Evolutionary conservation across 2,329 filamentous ascomycete species (phyloP).

Genomic region (Thermothelomyces thermophilus): DNA sequence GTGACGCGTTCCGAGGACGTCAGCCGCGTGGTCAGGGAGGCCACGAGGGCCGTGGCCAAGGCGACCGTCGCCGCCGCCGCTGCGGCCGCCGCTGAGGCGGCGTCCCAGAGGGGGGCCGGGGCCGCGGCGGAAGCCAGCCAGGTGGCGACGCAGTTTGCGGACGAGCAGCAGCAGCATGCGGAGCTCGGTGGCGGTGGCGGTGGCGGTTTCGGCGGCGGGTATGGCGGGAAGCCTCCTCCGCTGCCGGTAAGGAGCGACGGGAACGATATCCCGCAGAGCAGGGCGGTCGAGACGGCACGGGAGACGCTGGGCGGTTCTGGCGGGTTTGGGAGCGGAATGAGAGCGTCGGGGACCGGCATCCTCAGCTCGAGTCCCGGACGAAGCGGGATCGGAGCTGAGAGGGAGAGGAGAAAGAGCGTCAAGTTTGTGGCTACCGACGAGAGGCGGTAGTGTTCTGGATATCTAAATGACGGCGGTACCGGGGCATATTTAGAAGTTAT

Average conservation of each 20-base stretch:
- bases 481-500: no score
- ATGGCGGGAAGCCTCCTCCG: not conserved
- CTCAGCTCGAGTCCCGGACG: constrained; percentile 46
- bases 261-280: constrained; percentile 51
- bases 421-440: constrained; percentile 49
- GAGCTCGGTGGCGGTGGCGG: not conserved
- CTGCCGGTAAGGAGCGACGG: constrained; percentile 39
- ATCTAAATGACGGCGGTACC: no score
- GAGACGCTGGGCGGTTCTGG: constrained; percentile 36
- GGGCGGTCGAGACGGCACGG: constrained; percentile 53
- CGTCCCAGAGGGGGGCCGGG: not conserved
- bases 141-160: not conserved
- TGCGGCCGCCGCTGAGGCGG: constrained; percentile 5
- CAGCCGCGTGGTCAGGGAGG: constrained; percentile 40
- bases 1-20: constrained; percentile 46
- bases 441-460: constrained; percentile 27
- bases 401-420: constrained; percentile 57
- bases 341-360: constrained; percentile 30
- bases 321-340: constrained; percentile 22
- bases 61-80: constrained; percentile 14
- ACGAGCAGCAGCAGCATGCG: constrained; percentile 1
- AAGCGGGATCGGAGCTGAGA: constrained; percentile 29
- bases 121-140: not conserved
- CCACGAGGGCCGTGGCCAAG: constrained; percentile 19
- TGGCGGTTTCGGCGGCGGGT: not conserved